A percentile compares a stretch with the other conserved stretches of the same genome.
Conservation (phyloP, 2,329 filamentous ascomycete genomes). For the Stachybotrys elegans region DNA sequence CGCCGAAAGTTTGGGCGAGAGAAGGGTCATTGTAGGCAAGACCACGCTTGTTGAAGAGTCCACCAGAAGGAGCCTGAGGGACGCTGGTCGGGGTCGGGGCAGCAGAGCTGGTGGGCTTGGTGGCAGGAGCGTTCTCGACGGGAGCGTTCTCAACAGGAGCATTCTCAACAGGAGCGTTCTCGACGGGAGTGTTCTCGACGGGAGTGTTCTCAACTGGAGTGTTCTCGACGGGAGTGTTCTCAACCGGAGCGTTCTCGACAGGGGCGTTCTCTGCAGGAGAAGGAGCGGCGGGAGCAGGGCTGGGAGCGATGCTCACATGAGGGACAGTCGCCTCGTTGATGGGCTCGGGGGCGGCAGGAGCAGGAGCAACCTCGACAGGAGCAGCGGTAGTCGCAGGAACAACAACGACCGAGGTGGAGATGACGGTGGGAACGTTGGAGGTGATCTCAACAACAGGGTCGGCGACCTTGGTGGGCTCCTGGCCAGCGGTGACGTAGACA, state of each 20-base stretch:
- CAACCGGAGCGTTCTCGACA: constrained; percentile 2
- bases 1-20: constrained; percentile 47
- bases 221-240: constrained; percentile 1
- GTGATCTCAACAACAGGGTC: constrained; percentile 14
- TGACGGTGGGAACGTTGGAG: constrained; percentile 7
- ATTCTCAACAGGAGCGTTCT: background rate
- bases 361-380: constrained; percentile 3
- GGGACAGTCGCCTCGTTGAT: background rate
- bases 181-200: background rate
- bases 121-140: background rate
- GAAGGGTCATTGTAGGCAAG: constrained; percentile 59
- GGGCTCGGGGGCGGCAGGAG: constrained; percentile 7
- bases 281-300: constrained; percentile 2
- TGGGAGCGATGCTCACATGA: background rate
- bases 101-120: constrained; percentile 4
- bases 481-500: constrained; percentile 29
- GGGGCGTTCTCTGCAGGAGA: background rate
- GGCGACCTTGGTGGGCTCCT: constrained; percentile 17
- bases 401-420: constrained; percentile 10
- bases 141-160: background rate
- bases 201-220: constrained; percentile 5
- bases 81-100: constrained; percentile 1
- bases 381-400: constrained; percentile 4
- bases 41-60: constrained; percentile 52
- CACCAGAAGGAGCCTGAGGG: constrained; percentile 1